Conservation (phyloP, 805 yeast species). For the Wickerhamomyces hampshirensis region DNA sequence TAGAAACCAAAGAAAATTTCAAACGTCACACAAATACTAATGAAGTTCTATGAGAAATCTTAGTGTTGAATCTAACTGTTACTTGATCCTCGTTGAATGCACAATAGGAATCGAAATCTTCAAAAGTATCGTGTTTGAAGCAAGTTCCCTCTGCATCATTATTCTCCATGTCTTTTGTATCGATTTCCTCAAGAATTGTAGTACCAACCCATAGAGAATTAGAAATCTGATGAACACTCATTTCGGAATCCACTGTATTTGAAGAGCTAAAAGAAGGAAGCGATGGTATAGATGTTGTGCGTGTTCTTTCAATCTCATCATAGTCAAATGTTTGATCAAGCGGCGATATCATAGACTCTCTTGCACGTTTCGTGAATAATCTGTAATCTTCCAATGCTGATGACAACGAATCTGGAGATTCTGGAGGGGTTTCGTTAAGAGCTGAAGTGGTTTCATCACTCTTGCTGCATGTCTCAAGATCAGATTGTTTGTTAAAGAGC, state of each 20-base stretch:
- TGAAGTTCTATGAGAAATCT: conserved; percentile 17
- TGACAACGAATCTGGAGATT: conserved; percentile 6
- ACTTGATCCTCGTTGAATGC: conserved; percentile 10
- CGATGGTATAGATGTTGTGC: conserved; percentile 2
- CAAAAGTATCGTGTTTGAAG: conserved; percentile 7
- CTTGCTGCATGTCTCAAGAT: too few relatives aligned
- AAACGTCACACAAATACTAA: conserved; percentile 14
- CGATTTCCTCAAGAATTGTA: conserved; percentile 4
- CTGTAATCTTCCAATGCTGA: conserved; percentile 21
- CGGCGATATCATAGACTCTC: not conserved
- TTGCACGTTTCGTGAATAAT: conserved; percentile 12
- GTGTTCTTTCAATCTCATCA: not conserved
- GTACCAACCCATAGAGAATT: conserved; percentile 24
- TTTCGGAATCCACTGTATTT: conserved; percentile 12
- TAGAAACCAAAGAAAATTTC: too few relatives aligned
- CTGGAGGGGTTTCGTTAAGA: not conserved
- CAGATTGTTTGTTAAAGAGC: conserved; percentile 1
- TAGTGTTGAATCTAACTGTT: not conserved
- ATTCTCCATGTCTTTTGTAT: not conserved
- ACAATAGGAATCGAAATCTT: conserved; percentile 11
- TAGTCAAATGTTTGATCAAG: not conserved
- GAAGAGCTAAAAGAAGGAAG: conserved; percentile 14
- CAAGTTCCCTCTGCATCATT: conserved; percentile 3
- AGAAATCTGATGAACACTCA: conserved; percentile 15
- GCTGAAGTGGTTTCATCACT: not conserved